Evolutionary conservation across 1,284 basidiomycete species (phyloP), one percentile per base, ranked within the genome.

Genomic region (Microbotryum silenes-acaulis): DNA sequence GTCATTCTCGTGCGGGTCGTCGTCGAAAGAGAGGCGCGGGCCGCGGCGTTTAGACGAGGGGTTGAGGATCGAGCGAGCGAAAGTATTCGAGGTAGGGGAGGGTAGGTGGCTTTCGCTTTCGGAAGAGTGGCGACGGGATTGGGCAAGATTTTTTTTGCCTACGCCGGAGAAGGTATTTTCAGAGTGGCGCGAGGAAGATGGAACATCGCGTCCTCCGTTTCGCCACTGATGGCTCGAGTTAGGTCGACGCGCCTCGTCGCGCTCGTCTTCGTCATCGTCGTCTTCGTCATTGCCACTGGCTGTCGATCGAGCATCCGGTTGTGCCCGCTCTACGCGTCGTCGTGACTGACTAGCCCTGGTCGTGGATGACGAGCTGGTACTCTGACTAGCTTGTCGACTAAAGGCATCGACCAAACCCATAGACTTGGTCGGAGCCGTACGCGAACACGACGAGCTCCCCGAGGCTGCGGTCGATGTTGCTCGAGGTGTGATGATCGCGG

Each of bases 1-100:
- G 42, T 8, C 18, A n/a, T 49, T 49, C 23, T 37, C 49, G 49
- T 57, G 49, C 14, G 23, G 23, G 44, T 51, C 37, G 14, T 31
- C 56, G 49, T 57, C 56, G 18, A 57, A 57, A 7, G 42, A 37
- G 56, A 57, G 42, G 25, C 49, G 51, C 2, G 56, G 56, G 7
- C 56, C 56, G 23, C 49, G 20, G 33, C 50, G 49, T 23, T 37
- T 31, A 6, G 25, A 20, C 42, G 25, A 27, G 4, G 56, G 37
- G 44, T 57, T 57, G 56, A 57, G 47, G 37, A 57, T 57, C 27
- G 8, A 25, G 49, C 37, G 23, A 8, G 49, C 56, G 37, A 57
- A 5, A 16, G 16, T 7, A 12, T 14, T 51, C 6, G 49, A 51
- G 14, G 48, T 12, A 8, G 25, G 49, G 3, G 49, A 16, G 14